These are phyloP conservation scores for Meira nashicola DNA, from an alignment of 1,284 basidiomycete species.

Conservation along the genomic window DNA sequence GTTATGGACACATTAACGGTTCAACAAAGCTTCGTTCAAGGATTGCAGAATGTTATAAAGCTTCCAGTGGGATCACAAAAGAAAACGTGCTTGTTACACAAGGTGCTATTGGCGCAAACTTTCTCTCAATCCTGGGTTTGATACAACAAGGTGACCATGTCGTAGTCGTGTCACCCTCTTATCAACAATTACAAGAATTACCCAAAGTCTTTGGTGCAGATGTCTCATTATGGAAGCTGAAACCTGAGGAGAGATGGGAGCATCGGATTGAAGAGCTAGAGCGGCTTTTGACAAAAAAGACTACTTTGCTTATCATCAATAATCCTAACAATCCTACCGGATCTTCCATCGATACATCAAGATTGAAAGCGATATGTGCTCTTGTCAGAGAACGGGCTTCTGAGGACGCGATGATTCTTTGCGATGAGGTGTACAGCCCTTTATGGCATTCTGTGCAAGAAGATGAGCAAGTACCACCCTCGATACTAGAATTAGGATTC, in stretches of 20 bases:
- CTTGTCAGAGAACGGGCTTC: neutral
- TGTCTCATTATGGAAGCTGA: slow-evolving; percentile 7
- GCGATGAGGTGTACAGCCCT: slow-evolving; percentile 15
- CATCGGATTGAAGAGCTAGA: slow-evolving; percentile 9
- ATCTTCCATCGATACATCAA: neutral
- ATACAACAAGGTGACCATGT: slow-evolving; percentile 9
- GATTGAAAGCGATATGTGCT: neutral
- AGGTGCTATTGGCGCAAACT: slow-evolving; percentile 16
- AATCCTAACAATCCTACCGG: slow-evolving; percentile 17
- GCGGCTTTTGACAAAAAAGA: slow-evolving; percentile 3
- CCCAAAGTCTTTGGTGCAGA: slow-evolving; percentile 13
- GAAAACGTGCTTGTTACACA: slow-evolving; percentile 10
- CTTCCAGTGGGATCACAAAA: neutral
- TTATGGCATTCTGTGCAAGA: slow-evolving; percentile 9
- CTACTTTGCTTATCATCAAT: slow-evolving; percentile 13
- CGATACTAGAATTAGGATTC: slow-evolving; percentile 10
- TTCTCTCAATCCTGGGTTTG: slow-evolving; percentile 10
- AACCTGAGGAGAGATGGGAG: slow-evolving; percentile 7
- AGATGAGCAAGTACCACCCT: slow-evolving; percentile 1
- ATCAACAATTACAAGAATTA: slow-evolving; percentile 13
- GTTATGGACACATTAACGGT: slow-evolving; percentile 13
- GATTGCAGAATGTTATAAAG: slow-evolving; percentile 7
- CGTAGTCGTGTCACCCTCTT: slow-evolving; percentile 9
- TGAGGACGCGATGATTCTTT: slow-evolving; percentile 7
- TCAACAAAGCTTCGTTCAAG: slow-evolving; percentile 9